Evolutionary conservation across 139 green algal genomes (phyloP).

Genomic region (Chlamydomonas urium): DNA sequence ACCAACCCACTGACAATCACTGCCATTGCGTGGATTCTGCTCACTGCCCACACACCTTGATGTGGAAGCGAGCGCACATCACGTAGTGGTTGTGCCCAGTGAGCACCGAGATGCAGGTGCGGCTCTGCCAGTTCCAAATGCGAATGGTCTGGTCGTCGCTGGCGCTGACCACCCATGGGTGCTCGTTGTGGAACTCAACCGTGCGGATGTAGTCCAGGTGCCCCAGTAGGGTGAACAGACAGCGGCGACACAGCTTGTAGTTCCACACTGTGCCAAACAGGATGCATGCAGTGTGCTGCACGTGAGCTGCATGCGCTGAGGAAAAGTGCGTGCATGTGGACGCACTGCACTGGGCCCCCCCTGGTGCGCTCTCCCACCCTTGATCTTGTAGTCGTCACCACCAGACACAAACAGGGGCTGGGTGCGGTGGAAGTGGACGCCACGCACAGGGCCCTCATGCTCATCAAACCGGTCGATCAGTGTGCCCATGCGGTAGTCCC

Average conservation of each 20-base stretch:
- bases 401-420: slow-evolving; percentile 98
- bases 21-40: too few relatives aligned
- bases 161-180: slow-evolving; percentile 97
- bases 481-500: slow-evolving; percentile 99
- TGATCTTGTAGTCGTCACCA: slow-evolving; percentile 73
- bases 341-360: too few relatives aligned
- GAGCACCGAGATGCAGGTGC: slow-evolving; percentile 94
- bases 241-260: slow-evolving; percentile 96
- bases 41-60: slow-evolving; percentile 67
- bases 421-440: slow-evolving; percentile 93
- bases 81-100: slow-evolving; percentile 99
- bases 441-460: slow-evolving; percentile 96
- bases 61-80: slow-evolving; percentile 99
- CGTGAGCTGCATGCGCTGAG: too few relatives aligned
- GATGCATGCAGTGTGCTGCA: too few relatives aligned
- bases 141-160: slow-evolving; percentile 98
- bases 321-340: too few relatives aligned
- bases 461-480: slow-evolving; percentile 99
- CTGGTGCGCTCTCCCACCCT: too few relatives aligned
- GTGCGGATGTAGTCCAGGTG: slow-evolving; percentile 99
- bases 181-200: slow-evolving; percentile 92
- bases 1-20: too few relatives aligned
- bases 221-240: slow-evolving; percentile 97
- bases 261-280: slow-evolving; percentile 87
- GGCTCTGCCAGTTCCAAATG: slow-evolving; percentile 99